Conservation (phyloP, 371 early-diverging fungal genomes). For the Mucor lusitanicus region DNA sequence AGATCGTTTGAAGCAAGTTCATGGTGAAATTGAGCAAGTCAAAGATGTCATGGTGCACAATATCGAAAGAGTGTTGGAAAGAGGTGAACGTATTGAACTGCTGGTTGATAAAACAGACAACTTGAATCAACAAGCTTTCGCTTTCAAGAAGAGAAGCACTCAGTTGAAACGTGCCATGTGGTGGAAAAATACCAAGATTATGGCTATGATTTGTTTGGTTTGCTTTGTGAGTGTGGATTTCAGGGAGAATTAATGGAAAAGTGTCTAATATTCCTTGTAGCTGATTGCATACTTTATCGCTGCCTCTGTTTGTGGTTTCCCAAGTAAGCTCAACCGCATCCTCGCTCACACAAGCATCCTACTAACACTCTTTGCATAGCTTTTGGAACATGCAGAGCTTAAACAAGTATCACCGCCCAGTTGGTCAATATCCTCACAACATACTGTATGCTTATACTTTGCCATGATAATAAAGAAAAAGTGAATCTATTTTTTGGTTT, state of each 20-base stretch:
- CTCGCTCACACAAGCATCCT: background rate
- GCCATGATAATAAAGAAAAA: background rate
- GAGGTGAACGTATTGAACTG: conserved; percentile 90
- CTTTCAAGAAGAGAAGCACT: conserved; percentile 88
- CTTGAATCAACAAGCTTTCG: conserved; percentile 86
- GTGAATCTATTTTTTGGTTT: conserved; percentile 1
- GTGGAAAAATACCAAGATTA: conserved; percentile 91
- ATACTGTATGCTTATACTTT: background rate
- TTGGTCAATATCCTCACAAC: background rate
- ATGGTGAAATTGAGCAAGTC: conserved; percentile 90
- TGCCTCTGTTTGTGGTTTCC: conserved; percentile 79
- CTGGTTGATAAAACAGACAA: conserved; percentile 91
- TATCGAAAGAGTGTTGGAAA: conserved; percentile 82
- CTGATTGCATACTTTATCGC: conserved; percentile 69
- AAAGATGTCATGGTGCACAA: conserved; percentile 95
- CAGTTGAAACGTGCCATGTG: conserved; percentile 87
- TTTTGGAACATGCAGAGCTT: conserved; percentile 29
- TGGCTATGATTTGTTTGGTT: conserved; percentile 69
- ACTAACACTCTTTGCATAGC: conserved; percentile 16
- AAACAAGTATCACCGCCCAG: background rate
- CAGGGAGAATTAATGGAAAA: background rate
- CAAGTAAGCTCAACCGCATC: conserved; percentile 37
- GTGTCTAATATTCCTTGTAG: conserved; percentile 30
- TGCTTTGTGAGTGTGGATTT: conserved; percentile 59
- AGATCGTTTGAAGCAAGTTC: conserved; percentile 82